These are phyloP conservation scores for Solanum tarapatanum DNA, from an alignment of 257 asterid genomes.

Conservation along the genomic window DNA sequence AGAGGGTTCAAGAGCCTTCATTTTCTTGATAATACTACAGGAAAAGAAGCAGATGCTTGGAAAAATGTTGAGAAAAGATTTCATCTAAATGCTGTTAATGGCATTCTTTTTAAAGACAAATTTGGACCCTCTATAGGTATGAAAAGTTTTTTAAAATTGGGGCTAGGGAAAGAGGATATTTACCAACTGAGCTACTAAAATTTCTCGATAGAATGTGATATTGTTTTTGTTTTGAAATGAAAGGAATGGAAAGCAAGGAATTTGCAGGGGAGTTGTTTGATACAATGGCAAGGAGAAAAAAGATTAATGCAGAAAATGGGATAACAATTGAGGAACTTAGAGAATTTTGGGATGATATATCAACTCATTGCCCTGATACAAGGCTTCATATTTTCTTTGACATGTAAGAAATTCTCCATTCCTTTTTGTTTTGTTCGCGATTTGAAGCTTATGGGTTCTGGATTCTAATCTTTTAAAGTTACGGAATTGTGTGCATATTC, in stretches of 20 bases:
- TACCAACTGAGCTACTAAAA: not conserved
- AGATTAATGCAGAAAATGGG: slow-evolving; percentile 42
- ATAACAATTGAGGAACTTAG: slow-evolving; percentile 28
- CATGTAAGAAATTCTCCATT: slow-evolving; percentile 38
- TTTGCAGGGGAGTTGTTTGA: slow-evolving; percentile 71
- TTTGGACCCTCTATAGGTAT: slow-evolving; percentile 76
- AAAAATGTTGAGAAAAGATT: slow-evolving; percentile 50
- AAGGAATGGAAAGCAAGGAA: slow-evolving; percentile 88
- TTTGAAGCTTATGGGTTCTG: not conserved
- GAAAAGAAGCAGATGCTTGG: slow-evolving; percentile 83
- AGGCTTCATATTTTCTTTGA: slow-evolving; percentile 90
- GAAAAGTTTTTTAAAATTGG: not conserved
- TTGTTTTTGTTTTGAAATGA: not conserved
- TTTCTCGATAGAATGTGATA: not conserved
- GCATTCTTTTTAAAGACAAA: slow-evolving; percentile 54
- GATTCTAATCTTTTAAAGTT: not conserved
- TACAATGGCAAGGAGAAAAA: slow-evolving; percentile 68
- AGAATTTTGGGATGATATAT: slow-evolving; percentile 74
- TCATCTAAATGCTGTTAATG: slow-evolving; percentile 22
- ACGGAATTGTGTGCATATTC: not conserved
- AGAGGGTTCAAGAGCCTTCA: slow-evolving; percentile 61
- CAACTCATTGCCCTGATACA: slow-evolving; percentile 52
- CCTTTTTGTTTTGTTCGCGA: not conserved
- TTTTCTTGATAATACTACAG: slow-evolving; percentile 59
- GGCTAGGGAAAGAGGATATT: no score